Percentiles rank a stretch among this genome's conserved stretches.
Evolutionary conservation across 108 stramenopile species (phyloP).

Genomic region (Ochromonas danica): DNA sequence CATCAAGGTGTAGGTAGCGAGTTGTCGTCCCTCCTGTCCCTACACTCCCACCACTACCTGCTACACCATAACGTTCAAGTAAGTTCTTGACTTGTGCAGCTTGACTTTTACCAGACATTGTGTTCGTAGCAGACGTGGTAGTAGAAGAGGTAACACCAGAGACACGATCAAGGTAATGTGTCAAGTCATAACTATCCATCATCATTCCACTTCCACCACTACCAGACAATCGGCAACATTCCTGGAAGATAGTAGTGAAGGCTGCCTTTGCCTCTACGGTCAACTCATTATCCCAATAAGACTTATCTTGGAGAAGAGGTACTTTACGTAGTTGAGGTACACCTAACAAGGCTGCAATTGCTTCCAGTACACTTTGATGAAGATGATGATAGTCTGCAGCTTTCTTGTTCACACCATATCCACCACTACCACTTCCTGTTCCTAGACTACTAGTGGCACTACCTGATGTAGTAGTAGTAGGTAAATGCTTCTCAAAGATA

Average conservation of each 20-base stretch:
- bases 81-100: neutral
- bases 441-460: no score
- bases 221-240: neutral
- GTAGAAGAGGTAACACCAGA: neutral
- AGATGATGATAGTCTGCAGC: constrained; percentile 18
- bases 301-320: neutral
- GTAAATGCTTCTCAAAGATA: neutral
- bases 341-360: constrained; percentile 24
- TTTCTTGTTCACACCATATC: no score
- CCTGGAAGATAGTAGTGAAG: constrained; percentile 30
- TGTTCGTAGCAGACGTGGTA: no score
- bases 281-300: constrained; percentile 28
- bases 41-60: neutral
- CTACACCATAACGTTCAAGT: neutral
- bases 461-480: neutral
- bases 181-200: constrained; percentile 11
- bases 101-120: no score
- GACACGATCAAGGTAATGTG: constrained; percentile 9
- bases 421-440: no score
- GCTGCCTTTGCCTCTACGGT: neutral
- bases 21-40: no score
- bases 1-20: neutral
- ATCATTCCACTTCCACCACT: neutral
- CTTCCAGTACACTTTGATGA: constrained; percentile 8
- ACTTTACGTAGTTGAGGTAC: constrained; percentile 31